Evolutionary conservation across 176 grass and related monocot species (phyloP).

Genomic region (Areca catechu): DNA sequence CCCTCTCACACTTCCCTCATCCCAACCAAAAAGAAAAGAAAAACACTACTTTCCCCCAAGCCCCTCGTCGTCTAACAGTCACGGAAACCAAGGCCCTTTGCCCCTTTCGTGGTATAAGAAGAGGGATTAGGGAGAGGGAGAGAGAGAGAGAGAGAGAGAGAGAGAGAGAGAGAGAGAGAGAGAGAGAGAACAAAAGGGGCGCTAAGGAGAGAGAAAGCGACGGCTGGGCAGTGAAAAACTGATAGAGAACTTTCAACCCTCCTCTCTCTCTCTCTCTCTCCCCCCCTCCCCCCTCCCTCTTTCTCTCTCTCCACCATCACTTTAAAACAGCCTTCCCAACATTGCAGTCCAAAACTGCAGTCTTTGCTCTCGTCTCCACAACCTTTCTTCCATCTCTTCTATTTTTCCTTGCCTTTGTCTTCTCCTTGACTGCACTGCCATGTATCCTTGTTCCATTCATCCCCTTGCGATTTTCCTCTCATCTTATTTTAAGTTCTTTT

Average conservation of each 20-base stretch:
- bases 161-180: background rate
- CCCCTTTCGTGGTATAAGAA: constrained; percentile 12
- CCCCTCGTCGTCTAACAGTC: constrained; percentile 50
- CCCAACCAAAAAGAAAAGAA: constrained; percentile 30
- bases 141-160: constrained; percentile 24
- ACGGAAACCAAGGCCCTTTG: constrained; percentile 51
- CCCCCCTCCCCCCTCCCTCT: constrained; percentile 21
- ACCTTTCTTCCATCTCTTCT: constrained; percentile 1
- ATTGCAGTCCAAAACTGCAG: constrained; percentile 62
- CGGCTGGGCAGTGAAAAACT: constrained; percentile 75
- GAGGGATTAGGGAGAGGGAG: constrained; percentile 1
- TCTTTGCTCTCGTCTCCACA: constrained; percentile 33
- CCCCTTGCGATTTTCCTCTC: too few relatives aligned
- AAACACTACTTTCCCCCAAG: constrained; percentile 23
- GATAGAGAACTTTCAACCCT: constrained; percentile 80
- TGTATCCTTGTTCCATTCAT: background rate
- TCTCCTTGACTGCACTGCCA: constrained; percentile 26
- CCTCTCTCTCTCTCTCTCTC: constrained; percentile 33
- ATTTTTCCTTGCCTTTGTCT: constrained; percentile 25
- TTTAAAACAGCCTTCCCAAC: constrained; percentile 43
- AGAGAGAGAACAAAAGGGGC: constrained; percentile 21
- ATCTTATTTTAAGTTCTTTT: too few relatives aligned
- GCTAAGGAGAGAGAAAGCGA: constrained; percentile 70
- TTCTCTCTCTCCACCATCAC: constrained; percentile 34
- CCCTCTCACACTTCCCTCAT: constrained; percentile 30